phyloP scores from a whole-genome alignment of 805 yeast species.

The Diddensiella santjacobensis region DNA sequence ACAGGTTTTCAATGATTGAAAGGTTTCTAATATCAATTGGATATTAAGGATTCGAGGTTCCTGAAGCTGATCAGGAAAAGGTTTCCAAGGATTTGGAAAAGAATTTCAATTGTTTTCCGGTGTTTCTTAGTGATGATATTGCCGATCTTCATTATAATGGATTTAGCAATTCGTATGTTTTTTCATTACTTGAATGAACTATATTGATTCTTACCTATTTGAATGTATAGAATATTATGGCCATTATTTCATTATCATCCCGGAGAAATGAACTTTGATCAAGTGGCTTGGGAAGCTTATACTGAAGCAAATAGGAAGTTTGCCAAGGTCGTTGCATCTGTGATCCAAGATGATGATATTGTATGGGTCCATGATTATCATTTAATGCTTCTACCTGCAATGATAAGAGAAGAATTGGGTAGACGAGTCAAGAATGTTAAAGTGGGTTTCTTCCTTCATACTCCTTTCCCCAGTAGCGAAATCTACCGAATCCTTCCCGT shows the following conservation, averaged over 20 bases:
- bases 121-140: constrained; percentile 78
- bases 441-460: constrained; percentile 91
- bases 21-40: too few species aligned
- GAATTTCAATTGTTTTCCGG: constrained; percentile 86
- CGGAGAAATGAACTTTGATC: constrained; percentile 98
- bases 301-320: constrained; percentile 85
- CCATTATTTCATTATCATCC: constrained; percentile 98
- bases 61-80: constrained; percentile 62
- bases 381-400: constrained; percentile 87
- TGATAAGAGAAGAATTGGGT: constrained; percentile 62
- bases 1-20: too few species aligned
- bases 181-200: too few species aligned
- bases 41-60: constrained; percentile 55
- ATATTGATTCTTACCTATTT: too few species aligned
- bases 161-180: constrained; percentile 68
- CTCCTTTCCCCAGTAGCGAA: constrained; percentile 97
- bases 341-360: constrained; percentile 75
- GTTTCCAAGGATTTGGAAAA: constrained; percentile 68
- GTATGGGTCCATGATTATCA: constrained; percentile 99
- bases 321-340: constrained; percentile 66
- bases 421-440: constrained; percentile 46
- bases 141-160: constrained; percentile 98
- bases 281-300: constrained; percentile 96
- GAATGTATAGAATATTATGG: constrained; percentile 64
- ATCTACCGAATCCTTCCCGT: constrained; percentile 95